phyloP scores from a whole-genome alignment of 768 basidiomycete genomes.

The Lanmaoa rubissima region DNA sequence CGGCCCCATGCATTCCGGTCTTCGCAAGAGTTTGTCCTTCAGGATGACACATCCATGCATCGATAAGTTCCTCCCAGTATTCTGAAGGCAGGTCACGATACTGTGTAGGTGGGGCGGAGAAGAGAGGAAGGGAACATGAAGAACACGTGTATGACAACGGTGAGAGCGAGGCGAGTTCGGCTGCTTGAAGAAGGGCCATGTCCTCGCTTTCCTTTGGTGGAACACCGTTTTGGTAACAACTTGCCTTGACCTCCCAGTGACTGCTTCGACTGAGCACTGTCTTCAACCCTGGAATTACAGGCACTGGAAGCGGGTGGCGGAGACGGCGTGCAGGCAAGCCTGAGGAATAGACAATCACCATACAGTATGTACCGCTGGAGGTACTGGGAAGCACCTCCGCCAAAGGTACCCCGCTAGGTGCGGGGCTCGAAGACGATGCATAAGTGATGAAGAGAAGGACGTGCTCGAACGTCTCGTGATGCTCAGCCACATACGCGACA shows the following conservation, averaged over 20 bases:
- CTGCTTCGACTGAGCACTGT: conserved; percentile 52
- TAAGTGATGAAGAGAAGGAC: conserved; percentile 69
- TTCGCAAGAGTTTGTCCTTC: no score
- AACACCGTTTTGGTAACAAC: conserved; percentile 28
- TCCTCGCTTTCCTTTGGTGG: conserved; percentile 28
- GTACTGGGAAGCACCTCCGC: conserved; percentile 62
- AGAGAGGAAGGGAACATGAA: conserved; percentile 73
- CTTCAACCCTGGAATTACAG: conserved; percentile 58
- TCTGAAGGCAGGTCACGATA: conserved; percentile 95
- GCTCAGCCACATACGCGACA: conserved; percentile 63
- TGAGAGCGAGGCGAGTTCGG: conserved; percentile 51
- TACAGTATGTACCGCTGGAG: conserved; percentile 36
- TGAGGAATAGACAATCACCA: conserved; percentile 61
- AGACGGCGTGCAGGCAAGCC: conserved; percentile 56
- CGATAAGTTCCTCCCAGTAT: conserved; percentile 95
- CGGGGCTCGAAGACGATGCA: conserved; percentile 8
- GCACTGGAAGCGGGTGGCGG: conserved; percentile 56
- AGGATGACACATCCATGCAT: no score
- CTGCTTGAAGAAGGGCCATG: conserved; percentile 60
- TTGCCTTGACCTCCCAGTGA: conserved; percentile 74
- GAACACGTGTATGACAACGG: conserved; percentile 75
- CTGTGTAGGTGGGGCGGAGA: conserved; percentile 47
- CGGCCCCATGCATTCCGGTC: no score
- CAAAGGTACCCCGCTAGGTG: conserved; percentile 44
- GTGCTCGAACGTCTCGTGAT: conserved; percentile 82